Conservation (phyloP, 768 basidiomycete genomes). For the Pleurotus djamor region DNA sequence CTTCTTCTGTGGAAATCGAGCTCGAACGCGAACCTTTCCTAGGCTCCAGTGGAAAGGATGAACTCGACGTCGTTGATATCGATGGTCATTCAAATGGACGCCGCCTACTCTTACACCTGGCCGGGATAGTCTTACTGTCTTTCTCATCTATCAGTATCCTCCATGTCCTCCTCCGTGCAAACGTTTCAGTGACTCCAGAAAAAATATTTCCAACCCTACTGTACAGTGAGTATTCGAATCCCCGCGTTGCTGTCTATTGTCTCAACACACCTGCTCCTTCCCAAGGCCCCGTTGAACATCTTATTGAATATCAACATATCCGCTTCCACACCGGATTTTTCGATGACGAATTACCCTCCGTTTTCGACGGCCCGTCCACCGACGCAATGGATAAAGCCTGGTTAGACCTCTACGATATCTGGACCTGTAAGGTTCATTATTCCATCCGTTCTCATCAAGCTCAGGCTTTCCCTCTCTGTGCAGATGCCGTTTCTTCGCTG, state of each 20-base stretch:
- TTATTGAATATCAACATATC: neutral
- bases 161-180: neutral
- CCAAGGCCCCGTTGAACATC: neutral
- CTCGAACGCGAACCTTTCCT: conserved; percentile 4
- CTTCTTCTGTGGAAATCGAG: neutral
- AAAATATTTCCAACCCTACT: neutral
- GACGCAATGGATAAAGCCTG: conserved; percentile 18
- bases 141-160: neutral
- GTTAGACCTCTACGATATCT: conserved; percentile 13
- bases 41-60: neutral
- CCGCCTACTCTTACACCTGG: neutral
- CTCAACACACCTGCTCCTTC: too few relatives aligned
- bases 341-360: conserved; percentile 1
- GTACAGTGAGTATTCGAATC: neutral
- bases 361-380: conserved; percentile 12
- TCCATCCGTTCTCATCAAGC: neutral
- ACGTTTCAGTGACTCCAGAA: neutral
- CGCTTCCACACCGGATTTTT: conserved; percentile 1
- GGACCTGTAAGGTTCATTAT: conserved; percentile 9
- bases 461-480: neutral
- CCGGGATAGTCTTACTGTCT: neutral
- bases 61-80: neutral
- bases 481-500: conserved; percentile 14
- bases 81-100: neutral
- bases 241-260: neutral